A percentile compares a stretch with the other conserved stretches of the same genome.
These are phyloP conservation scores for Blastobotrys attinorum DNA, from an alignment of 805 yeast species.

Conservation along the genomic window DNA sequence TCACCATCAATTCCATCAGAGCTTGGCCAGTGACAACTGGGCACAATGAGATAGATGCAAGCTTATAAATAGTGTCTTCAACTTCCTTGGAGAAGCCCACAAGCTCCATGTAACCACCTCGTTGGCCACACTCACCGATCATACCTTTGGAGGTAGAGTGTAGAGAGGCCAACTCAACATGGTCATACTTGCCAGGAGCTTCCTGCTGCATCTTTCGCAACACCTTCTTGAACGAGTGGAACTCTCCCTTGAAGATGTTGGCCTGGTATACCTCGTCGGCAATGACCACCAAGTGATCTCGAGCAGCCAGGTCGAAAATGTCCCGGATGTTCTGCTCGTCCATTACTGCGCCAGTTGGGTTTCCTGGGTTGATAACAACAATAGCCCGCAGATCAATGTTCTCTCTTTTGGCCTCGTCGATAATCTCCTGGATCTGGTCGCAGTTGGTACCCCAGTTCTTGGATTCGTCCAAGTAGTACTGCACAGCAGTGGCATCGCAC, in stretches of 20 bases:
- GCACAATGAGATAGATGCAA: constrained; percentile 86
- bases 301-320: constrained; percentile 73
- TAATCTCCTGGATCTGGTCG: constrained; percentile 25
- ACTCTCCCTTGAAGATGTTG: constrained; percentile 75
- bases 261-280: constrained; percentile 99
- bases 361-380: constrained; percentile 96
- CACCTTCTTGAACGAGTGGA: constrained; percentile 77
- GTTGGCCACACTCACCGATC: constrained; percentile 97
- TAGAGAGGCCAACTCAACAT: constrained; percentile 83
- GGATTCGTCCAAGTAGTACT: constrained; percentile 77
- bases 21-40: constrained; percentile 96
- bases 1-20: constrained; percentile 82
- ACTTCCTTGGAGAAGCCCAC: constrained; percentile 71
- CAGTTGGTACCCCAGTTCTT: constrained; percentile 81
- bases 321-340: constrained; percentile 57
- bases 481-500: constrained; percentile 73
- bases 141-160: constrained; percentile 98
- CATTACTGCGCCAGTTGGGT: constrained; percentile 91
- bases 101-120: constrained; percentile 98
- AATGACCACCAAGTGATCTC: constrained; percentile 73
- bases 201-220: constrained; percentile 52
- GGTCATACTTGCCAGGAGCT: constrained; percentile 47
- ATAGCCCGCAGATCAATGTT: constrained; percentile 56
- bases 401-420: constrained; percentile 22
- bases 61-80: constrained; percentile 62